These are phyloP conservation scores for Penicillium turbatum DNA, from an alignment of 495 filamentous ascomycete species.

Conservation along the genomic window DNA sequence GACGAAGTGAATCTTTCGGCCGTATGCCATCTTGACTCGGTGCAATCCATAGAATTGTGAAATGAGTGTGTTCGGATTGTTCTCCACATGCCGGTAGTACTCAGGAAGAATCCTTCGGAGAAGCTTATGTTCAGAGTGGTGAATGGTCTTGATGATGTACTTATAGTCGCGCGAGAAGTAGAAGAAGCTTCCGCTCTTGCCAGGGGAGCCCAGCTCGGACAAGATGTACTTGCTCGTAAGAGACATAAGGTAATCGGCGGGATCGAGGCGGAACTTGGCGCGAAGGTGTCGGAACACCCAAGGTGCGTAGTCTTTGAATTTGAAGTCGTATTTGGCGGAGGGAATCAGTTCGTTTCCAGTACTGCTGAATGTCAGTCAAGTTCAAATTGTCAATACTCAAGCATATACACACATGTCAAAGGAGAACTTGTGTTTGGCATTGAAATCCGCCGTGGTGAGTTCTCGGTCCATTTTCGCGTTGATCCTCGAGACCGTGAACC, in stretches of 20 bases:
- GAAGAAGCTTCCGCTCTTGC: conserved; percentile 98
- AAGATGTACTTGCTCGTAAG: conserved; percentile 98
- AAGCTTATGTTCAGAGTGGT: conserved; percentile 93
- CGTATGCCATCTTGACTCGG: conserved; percentile 97
- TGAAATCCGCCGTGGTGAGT: conserved; percentile 85
- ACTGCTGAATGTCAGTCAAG: conserved; percentile 37
- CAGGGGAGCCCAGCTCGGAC: conserved; percentile 92
- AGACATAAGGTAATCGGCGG: conserved; percentile 97
- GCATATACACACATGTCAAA: conserved; percentile 77
- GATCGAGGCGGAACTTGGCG: conserved; percentile 83
- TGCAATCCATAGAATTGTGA: conserved; percentile 98
- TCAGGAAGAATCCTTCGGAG: conserved; percentile 86
- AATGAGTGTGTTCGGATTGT: conserved; percentile 92
- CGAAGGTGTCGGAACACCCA: conserved; percentile 97
- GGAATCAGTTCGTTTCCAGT: conserved; percentile 96
- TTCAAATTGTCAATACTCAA: conserved; percentile 10
- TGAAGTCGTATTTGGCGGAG: conserved; percentile 99
- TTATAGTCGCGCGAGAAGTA: conserved; percentile 99
- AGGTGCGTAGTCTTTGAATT: conserved; percentile 99
- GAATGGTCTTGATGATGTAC: conserved; percentile 99
- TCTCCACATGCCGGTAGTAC: conserved; percentile 89
- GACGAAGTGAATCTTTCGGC: conserved; percentile 98
- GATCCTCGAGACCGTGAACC: conserved; percentile 91
- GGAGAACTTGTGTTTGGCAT: conserved; percentile 91
- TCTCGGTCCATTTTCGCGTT: conserved; percentile 94